Base-by-base conservation (phyloP, 164 flowering plant genomes). In the Chimonanthus salicifolius region DNA sequence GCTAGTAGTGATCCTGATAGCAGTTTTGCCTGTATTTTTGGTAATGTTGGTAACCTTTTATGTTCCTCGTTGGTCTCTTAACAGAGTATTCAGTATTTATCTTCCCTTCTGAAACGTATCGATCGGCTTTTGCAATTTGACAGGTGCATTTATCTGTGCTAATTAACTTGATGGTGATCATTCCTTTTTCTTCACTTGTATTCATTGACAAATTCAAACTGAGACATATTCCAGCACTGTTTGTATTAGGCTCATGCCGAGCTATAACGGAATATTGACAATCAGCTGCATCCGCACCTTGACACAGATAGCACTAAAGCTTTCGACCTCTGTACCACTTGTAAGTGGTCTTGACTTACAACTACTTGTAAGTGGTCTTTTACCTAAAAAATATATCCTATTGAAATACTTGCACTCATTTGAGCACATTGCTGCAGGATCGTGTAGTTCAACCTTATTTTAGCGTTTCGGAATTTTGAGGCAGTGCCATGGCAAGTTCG, bases 111-210 rank as follows among this genome's bases (percentile, higher is more conserved):
- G 74, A 95, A 95, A 83, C 92, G 94, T 70, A 86, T 95, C 51
- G 99, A 95, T 74, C 88, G 95, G 68, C 87, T 93, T 49, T 74
- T 93, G 83, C 99, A 93, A 78, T 95, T 95, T 84, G 98, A 95
- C 85, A 89, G 99, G 99, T 94, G 68, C 68, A 65, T 65, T 33
- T 43, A 43, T 70, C 16, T 33, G 21, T 43, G 8, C 8, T 21
- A 58, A 58, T 48, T 18, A 7, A 7, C 46, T 70, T 33, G 0
- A 10, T 50, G 50, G 6, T 58, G 72, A 49, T 20, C 5, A 16
- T 50, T 1, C 49, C 11, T 47, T 47, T 47, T 45, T 68, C 70
- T 3, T 46, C 47, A 11, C 70, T 13, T 67, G 2, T 43, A 7
- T 67, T n/a, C 6, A 13, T 69, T 69, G 7, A 72, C 75, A 63